Evolutionary conservation across 495 filamentous ascomycete species (phyloP), one percentile per base, ranked within the genome.

Genomic region (Zalerion maritima): DNA sequence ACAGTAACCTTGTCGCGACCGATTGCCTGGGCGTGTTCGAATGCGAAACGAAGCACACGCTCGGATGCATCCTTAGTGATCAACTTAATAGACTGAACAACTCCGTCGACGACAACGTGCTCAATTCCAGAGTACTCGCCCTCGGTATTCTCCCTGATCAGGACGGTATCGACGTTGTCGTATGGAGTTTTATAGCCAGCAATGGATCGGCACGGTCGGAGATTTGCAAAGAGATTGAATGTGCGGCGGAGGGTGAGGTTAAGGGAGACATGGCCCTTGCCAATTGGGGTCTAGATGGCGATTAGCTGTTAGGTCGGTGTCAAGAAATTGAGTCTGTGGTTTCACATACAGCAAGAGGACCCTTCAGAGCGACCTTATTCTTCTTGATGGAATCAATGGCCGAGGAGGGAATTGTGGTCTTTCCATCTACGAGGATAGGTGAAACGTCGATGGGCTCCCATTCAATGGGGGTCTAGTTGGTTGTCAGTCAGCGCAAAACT

Each of bases 121-220:
- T 97, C 89, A 49, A 97, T 96, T 26, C 89, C 91, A 13, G 84
- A 93, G 71, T 97, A 97, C 69, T 97, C 89, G 58, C 89, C 89
- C 69, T 97, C 89, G 41, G 91, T 97, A 72, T 97, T 97, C 67
- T 97, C 89, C 59, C 89, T 81, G 65, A 97, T 96, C 47, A 97
- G 64, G 45, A 94, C 81, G 21, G 85, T 96, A 60, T 97, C 84
- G 52, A 97, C 89, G 43, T 80, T 75, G 56, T 97, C 89, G 67
- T 97, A 97, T 32, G 89, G 83, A 21, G 89, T 97, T 74, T 96
- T 94, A 76, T 77, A 97, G 40, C 89, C 89, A 34, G 78, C 79
- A 39, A 97, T 80, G 29, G 84, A 94, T 41, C 82, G 83, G 74
- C 89, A 97, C 26, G 89, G 89, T 43, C 89, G 85, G 37, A 97